These are phyloP conservation scores for Bassia scoparia DNA, from an alignment of 148 eudicot genomes.

Conservation along the genomic window DNA sequence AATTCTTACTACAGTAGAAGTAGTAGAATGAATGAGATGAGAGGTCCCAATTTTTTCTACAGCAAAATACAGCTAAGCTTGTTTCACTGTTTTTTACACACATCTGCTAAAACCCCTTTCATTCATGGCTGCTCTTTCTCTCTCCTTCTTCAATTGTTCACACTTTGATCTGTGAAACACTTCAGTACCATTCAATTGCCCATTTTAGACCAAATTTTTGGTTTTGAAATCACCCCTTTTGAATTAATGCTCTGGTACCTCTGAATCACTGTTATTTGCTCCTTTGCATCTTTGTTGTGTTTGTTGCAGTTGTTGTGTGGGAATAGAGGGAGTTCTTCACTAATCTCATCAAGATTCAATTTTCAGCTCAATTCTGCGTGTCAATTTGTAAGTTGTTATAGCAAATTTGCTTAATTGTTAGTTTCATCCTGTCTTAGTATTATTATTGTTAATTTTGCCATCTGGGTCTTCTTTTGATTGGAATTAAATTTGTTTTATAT, in stretches of 20 bases:
- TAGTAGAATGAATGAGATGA: not conserved
- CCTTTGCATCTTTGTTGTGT: slow-evolving; percentile 26
- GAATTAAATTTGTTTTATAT: not conserved
- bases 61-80: slow-evolving; percentile 8
- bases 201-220: not conserved
- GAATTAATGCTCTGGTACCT: slow-evolving; percentile 15
- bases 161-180: not conserved
- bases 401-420: slow-evolving; percentile 11
- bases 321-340: slow-evolving; percentile 26
- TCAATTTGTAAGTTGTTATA: slow-evolving; percentile 46
- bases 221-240: not conserved
- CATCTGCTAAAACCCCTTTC: slow-evolving; percentile 8
- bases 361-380: slow-evolving; percentile 37
- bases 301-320: slow-evolving; percentile 9
- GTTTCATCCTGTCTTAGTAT: slow-evolving; percentile 18
- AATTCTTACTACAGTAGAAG: too few relatives aligned
- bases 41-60: slow-evolving; percentile 16
- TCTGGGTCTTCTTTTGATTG: slow-evolving; percentile 24
- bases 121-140: slow-evolving; percentile 21
- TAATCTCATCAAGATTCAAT: slow-evolving; percentile 16
- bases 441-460: slow-evolving; percentile 20
- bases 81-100: slow-evolving; percentile 1
- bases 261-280: slow-evolving; percentile 10
- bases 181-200: not conserved
- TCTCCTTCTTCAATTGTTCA: not conserved